A percentile compares a stretch with the other conserved stretches of the same genome.
Evolutionary conservation across 2,329 filamentous ascomycete genomes (phyloP).

Genomic region (Pseudopyrenochaeta lycopersici): DNA sequence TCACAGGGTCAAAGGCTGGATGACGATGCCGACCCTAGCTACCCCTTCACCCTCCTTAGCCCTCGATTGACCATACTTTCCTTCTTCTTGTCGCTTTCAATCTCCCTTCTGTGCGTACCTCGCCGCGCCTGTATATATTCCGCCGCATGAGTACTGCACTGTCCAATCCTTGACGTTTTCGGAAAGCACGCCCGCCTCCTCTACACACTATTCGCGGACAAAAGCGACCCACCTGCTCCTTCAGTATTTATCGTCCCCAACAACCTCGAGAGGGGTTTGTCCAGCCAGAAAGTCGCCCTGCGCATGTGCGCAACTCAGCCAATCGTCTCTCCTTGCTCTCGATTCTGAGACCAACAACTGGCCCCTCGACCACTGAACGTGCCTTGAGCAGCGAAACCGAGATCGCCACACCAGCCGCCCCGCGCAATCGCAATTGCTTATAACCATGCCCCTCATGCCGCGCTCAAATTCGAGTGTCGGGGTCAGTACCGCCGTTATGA

Average conservation of each 20-base stretch:
- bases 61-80: slow-evolving; percentile 7
- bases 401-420: slow-evolving; percentile 31
- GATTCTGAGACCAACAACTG: slow-evolving; percentile 17
- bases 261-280: slow-evolving; percentile 16
- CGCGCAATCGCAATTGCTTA: slow-evolving; percentile 17
- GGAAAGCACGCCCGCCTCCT: slow-evolving; percentile 22
- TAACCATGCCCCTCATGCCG: slow-evolving; percentile 34
- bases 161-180: slow-evolving; percentile 25
- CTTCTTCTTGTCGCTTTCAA: neutral
- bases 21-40: slow-evolving; percentile 10
- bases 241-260: slow-evolving; percentile 18
- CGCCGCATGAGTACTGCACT: slow-evolving; percentile 12
- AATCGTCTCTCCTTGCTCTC: slow-evolving; percentile 19
- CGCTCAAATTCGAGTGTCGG: slow-evolving; percentile 28
- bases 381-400: slow-evolving; percentile 13
- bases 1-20: neutral
- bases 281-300: slow-evolving; percentile 27
- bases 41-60: slow-evolving; percentile 6
- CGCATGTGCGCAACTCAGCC: slow-evolving; percentile 31
- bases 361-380: slow-evolving; percentile 10
- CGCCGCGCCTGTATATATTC: slow-evolving; percentile 3
- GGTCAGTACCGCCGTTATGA: slow-evolving; percentile 47
- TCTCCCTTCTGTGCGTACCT: slow-evolving; percentile 4
- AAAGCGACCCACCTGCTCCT: slow-evolving; percentile 22
- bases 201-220: slow-evolving; percentile 23